phyloP scores from a whole-genome alignment of 2,329 filamentous ascomycete species.

The Microsporum canis region DNA sequence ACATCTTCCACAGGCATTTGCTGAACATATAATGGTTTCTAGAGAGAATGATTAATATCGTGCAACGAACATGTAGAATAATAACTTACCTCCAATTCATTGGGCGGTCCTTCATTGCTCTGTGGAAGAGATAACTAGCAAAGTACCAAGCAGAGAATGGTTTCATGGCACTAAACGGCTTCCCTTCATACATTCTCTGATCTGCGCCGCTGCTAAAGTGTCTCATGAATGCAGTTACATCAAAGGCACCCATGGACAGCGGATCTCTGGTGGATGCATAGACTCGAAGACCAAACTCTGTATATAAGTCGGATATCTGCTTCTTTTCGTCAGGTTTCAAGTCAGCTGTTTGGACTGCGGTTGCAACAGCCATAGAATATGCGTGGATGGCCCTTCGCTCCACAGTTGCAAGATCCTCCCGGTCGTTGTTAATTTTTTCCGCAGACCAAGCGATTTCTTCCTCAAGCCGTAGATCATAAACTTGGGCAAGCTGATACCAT shows the following conservation, averaged over 20 bases:
- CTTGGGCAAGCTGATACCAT: conserved; percentile 80
- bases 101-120: conserved; percentile 47
- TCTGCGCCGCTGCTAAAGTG: conserved; percentile 46
- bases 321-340: conserved; percentile 42
- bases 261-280: conserved; percentile 59
- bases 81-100: conserved; percentile 51
- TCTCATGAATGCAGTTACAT: conserved; percentile 48
- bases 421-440: conserved; percentile 80
- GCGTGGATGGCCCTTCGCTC: conserved; percentile 77
- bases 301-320: conserved; percentile 54
- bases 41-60: conserved; percentile 17
- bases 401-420: conserved; percentile 59
- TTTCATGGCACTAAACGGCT: conserved; percentile 48
- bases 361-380: conserved; percentile 57
- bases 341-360: conserved; percentile 47
- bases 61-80: neutral
- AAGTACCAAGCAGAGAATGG: conserved; percentile 54
- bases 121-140: conserved; percentile 49
- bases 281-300: conserved; percentile 56
- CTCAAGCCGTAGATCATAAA: conserved; percentile 77
- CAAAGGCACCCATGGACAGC: conserved; percentile 56
- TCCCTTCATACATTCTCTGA: conserved; percentile 46
- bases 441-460: conserved; percentile 80
- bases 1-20: conserved; percentile 65
- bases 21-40: conserved; percentile 57